A percentile compares a stretch with the other conserved stretches of the same genome.
phyloP scores from a whole-genome alignment of 164 flowering plant genomes.

The Piper betle region DNA sequence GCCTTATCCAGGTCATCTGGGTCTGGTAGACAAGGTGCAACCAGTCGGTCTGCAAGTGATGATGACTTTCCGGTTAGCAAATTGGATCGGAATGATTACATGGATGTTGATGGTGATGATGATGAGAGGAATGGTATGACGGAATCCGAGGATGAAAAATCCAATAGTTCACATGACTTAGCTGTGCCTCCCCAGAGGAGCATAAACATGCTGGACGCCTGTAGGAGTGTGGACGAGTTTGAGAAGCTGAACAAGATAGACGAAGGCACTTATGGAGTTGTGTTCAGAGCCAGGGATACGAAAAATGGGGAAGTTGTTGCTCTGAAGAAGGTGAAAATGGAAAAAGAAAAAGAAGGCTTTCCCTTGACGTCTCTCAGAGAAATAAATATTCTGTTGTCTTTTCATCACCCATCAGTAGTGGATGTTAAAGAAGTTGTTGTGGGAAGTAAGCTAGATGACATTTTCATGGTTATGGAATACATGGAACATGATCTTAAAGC shows the following conservation, averaged over 20 bases:
- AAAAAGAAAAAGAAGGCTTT: conserved; percentile 94
- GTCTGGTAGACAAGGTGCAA: conserved; percentile 33
- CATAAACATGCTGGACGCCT: conserved; percentile 83
- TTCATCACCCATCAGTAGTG: conserved; percentile 85
- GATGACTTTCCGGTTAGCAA: conserved; percentile 29
- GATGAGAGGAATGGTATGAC: conserved; percentile 15
- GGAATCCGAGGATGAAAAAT: conserved; percentile 20
- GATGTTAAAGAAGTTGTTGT: conserved; percentile 98
- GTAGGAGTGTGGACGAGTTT: conserved; percentile 96
- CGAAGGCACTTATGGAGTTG: conserved; percentile 98
- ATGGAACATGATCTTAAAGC: conserved; percentile 99
- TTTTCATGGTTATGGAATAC: conserved; percentile 98
- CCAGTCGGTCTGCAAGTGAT: conserved; percentile 28
- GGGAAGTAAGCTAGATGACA: conserved; percentile 76
- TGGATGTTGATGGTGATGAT: conserved; percentile 44
- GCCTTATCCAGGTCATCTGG: conserved; percentile 30
- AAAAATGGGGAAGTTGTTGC: conserved; percentile 90
- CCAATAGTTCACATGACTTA: conserved; percentile 31
- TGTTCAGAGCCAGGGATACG: conserved; percentile 83
- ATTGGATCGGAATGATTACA: conserved; percentile 25
- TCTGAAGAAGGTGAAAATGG: conserved; percentile 96
- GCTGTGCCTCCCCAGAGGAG: conserved; percentile 46
- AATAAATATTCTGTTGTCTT: conserved; percentile 90
- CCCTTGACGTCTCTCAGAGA: conserved; percentile 93
- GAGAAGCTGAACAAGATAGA: conserved; percentile 86